A percentile compares a stretch with the other conserved stretches of the same genome.
These are phyloP conservation scores for Botrytis deweyae DNA, from an alignment of 2,329 filamentous ascomycete genomes.

Conservation along the genomic window DNA sequence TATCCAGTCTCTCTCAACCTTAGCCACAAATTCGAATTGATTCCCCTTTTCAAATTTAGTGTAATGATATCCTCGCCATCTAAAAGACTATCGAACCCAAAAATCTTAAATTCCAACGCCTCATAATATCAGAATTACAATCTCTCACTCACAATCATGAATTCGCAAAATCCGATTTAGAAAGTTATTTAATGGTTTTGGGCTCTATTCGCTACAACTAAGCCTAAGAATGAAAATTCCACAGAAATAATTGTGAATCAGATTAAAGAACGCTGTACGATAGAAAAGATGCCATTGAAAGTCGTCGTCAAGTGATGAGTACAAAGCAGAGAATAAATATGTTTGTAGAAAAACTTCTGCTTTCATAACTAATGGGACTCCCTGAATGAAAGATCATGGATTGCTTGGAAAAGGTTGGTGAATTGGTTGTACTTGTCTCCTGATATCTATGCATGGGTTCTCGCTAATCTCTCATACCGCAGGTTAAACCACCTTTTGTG, in stretches of 20 bases:
- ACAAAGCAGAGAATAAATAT: background rate
- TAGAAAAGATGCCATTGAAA: background rate
- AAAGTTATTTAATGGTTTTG: background rate
- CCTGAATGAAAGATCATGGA: background rate
- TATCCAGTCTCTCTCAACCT: background rate
- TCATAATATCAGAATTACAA: background rate
- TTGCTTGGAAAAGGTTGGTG: background rate
- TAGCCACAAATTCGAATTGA: background rate
- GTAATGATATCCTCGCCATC: background rate
- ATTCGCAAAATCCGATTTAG: background rate
- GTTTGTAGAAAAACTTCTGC: background rate
- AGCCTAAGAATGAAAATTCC: background rate
- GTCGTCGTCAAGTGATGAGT: background rate
- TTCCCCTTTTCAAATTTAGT: background rate
- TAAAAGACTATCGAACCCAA: background rate
- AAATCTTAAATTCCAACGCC: background rate
- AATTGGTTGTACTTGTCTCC: background rate
- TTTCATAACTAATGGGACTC: background rate
- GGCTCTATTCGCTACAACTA: background rate
- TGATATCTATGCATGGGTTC: background rate
- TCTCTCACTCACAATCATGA: background rate
- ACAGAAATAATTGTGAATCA: background rate
- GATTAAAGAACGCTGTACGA: background rate
- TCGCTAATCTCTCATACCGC: accelerated
- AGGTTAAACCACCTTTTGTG: background rate